These are phyloP conservation scores for Pouteria campechiana DNA, from an alignment of 179 eudicot species.

Conservation along the genomic window DNA sequence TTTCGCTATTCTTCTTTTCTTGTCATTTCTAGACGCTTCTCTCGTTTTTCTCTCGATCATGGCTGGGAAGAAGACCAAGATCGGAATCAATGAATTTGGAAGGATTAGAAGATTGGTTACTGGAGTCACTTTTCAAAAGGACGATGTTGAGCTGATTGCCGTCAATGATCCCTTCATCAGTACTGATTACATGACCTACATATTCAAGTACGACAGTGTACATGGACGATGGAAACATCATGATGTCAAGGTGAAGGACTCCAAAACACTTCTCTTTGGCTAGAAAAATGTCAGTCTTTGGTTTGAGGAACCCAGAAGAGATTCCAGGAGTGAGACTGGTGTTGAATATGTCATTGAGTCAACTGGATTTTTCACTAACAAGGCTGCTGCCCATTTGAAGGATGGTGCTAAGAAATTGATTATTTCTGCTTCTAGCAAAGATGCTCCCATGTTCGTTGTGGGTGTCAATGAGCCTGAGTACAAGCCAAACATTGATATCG, in stretches of 20 bases:
- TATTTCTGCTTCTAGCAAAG: slow-evolving; percentile 45
- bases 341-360: slow-evolving; percentile 57
- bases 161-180: slow-evolving; percentile 65
- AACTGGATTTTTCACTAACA: slow-evolving; percentile 57
- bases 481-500: slow-evolving; percentile 33
- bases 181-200: slow-evolving; percentile 65
- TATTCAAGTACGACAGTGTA: slow-evolving; percentile 67
- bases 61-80: slow-evolving; percentile 62
- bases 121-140: slow-evolving; percentile 51
- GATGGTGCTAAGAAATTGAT: slow-evolving; percentile 62
- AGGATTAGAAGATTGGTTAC: slow-evolving; percentile 67
- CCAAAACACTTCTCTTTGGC: slow-evolving; percentile 58
- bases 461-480: slow-evolving; percentile 61
- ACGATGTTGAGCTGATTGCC: slow-evolving; percentile 62
- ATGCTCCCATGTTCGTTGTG: slow-evolving; percentile 68
- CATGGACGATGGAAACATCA: slow-evolving; percentile 52
- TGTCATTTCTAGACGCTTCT: no score
- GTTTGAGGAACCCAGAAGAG: slow-evolving; percentile 50
- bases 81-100: slow-evolving; percentile 71
- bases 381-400: slow-evolving; percentile 68
- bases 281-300: slow-evolving; percentile 44
- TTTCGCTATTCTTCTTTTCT: no score
- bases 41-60: no score
- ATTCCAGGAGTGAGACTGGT: slow-evolving; percentile 60
- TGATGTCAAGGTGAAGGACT: slow-evolving; percentile 40